Base-by-base conservation (phyloP, 345 rosid species). In the Salix udensis region DNA sequence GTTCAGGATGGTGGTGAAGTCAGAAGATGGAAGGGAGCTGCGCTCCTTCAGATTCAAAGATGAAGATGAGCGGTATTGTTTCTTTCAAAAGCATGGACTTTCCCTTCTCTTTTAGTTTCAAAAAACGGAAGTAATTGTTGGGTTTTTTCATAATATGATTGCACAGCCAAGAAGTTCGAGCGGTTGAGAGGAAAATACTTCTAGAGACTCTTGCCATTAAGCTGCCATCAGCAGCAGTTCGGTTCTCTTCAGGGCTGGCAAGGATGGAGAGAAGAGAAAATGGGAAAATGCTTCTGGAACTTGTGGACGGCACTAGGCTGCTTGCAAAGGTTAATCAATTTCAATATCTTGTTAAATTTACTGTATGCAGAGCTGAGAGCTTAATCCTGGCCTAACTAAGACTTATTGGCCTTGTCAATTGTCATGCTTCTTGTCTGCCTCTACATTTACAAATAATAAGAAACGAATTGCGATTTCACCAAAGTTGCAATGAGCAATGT, bases 141-240 rank as follows among this genome's bases (percentile, higher is more conserved):
- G 65, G 8, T 19, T 65, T 58, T 31, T 46, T 7, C 42, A 73
- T 44, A 16, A 62, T 50, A 30, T 19, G 66, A 65, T 78, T 18
- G 5, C 53, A 42, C 85, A 93, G 98, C 85, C 97, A 95, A 84
- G 98, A 93, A 88, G 98, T 93, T 70, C 89, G 98, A 2, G 97
- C 97, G 0, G 93, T 95, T 53, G 98, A 95, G 82, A 87, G 98
- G 76, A 86, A 90, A 82, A 87, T 88, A 67, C 97, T 93, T 36
- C 77, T 95, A 84, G 93, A 90, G 81, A 89, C 97, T 50, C 91
- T 95, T 36, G 96, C 94, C 37, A 77, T 69, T 77, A 87, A 86
- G 80, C 82, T 95, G 46, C 98, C 97, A 75, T 79, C 92, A 14
- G 84, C 84, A 30, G 80, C 94, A 6, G 71, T 92, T 70, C 87